Conservation (phyloP, 768 basidiomycete species). For the Leccinum truebloodii region DNA sequence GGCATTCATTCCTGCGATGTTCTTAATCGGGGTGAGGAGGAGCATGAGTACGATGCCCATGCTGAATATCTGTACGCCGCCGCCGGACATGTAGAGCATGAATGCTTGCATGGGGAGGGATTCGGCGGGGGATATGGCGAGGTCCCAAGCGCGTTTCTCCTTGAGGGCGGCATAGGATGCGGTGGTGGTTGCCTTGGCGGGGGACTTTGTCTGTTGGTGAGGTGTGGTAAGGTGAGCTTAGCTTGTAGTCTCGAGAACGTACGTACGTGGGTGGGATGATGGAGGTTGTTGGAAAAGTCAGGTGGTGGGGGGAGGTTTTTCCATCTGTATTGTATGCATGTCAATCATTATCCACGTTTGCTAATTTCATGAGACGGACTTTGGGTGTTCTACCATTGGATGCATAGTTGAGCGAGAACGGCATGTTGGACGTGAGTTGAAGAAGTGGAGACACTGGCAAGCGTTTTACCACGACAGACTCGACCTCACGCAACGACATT, state of each 20-base stretch:
- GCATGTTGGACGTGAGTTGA: constrained; percentile 14
- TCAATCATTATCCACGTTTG: too few species aligned
- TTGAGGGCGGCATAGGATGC: constrained; percentile 68
- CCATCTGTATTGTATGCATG: constrained; percentile 45
- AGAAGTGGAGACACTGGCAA: too few species aligned
- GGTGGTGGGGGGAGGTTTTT: constrained; percentile 64
- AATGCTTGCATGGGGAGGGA: constrained; percentile 95
- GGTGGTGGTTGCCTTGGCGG: constrained; percentile 37
- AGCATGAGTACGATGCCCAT: constrained; percentile 97
- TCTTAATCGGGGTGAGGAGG: constrained; percentile 82
- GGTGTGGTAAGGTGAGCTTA: background rate
- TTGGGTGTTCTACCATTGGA: constrained; percentile 31
- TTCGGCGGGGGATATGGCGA: constrained; percentile 84
- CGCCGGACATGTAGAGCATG: constrained; percentile 98
- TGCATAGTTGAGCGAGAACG: constrained; percentile 32
- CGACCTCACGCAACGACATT: too few species aligned
- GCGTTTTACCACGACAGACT: too few species aligned
- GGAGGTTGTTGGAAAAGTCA: constrained; percentile 56
- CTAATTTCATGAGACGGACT: constrained; percentile 11
- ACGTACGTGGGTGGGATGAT: constrained; percentile 31
- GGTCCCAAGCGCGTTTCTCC: constrained; percentile 81
- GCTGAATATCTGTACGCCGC: constrained; percentile 94
- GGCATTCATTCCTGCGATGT: constrained; percentile 73
- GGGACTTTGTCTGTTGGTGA: constrained; percentile 42
- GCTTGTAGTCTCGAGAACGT: background rate